A percentile compares a stretch with the other conserved stretches of the same genome.
These are phyloP conservation scores for Calonectria hawksworthii DNA, from an alignment of 2,329 filamentous ascomycete species.

Conservation along the genomic window DNA sequence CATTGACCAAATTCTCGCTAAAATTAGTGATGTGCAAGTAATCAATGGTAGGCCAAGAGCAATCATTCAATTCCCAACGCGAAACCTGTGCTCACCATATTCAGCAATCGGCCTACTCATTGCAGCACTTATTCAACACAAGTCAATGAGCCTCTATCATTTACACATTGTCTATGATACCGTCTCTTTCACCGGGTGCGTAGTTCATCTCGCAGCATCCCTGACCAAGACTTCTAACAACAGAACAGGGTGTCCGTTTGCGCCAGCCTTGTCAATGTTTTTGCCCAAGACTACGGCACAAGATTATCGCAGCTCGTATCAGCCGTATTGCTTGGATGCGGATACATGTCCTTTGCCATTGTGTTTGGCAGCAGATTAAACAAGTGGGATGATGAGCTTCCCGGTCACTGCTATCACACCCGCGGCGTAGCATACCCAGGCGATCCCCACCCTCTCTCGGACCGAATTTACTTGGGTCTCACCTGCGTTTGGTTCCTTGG, in stretches of 20 bases:
- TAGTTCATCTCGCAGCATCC: neutral
- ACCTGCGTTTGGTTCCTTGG: neutral
- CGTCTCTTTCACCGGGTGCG: neutral
- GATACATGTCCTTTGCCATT: neutral
- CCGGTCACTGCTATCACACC: neutral
- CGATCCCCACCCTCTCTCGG: neutral
- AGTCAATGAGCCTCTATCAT: neutral
- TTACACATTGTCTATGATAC: slow-evolving; percentile 1
- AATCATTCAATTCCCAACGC: neutral
- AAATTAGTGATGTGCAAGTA: neutral
- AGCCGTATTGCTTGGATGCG: neutral
- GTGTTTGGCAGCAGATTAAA: neutral
- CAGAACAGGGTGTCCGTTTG: neutral
- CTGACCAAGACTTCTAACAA: neutral
- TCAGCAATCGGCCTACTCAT: neutral
- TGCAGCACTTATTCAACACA: neutral
- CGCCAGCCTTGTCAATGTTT: slow-evolving; percentile 3
- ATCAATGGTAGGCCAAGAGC: neutral
- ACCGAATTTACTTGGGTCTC: neutral
- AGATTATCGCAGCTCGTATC: neutral
- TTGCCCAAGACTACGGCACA: neutral
- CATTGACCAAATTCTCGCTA: neutral
- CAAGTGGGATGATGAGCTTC: neutral
- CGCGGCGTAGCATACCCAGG: neutral
- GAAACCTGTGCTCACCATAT: neutral